Percentiles rank a stretch among this genome's conserved stretches.
phyloP scores from a whole-genome alignment of 305 asterid species.

The Coffea humblotiana region DNA sequence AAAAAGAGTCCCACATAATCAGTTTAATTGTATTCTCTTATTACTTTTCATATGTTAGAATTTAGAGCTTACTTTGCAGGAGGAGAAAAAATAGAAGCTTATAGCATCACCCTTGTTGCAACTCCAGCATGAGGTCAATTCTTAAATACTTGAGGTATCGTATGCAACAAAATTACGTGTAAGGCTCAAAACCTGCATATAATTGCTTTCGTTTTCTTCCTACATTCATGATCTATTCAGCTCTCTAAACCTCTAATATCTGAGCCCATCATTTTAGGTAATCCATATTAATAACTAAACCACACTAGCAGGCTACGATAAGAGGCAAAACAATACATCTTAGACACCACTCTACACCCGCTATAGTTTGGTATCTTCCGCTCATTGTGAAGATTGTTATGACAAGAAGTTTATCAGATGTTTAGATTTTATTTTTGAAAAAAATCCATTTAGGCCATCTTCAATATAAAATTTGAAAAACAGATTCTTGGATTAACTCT shows the following conservation, averaged over 20 bases:
- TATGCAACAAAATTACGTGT: not conserved
- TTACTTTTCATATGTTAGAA: not conserved
- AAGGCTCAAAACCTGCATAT: too few species aligned
- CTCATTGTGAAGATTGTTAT: not conserved
- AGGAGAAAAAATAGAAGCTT: too few species aligned
- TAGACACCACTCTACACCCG: not conserved
- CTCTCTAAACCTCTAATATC: not conserved
- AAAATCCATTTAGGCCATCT: not conserved
- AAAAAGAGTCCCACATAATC: too few species aligned
- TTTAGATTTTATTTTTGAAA: not conserved
- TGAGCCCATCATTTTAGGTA: not conserved
- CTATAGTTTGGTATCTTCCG: not conserved
- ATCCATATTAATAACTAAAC: not conserved
- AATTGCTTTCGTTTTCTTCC: not conserved
- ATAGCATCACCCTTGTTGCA: too few species aligned
- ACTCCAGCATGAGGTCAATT: too few species aligned
- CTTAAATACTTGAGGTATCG: not conserved
- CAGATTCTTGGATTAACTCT: too few species aligned
- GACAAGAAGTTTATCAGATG: not conserved
- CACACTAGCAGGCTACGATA: too few species aligned
- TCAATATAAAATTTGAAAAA: too few species aligned
- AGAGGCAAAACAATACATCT: not conserved
- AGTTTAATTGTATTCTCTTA: too few species aligned
- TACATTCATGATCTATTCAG: not conserved
- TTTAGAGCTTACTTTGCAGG: too few species aligned